These are phyloP conservation scores for Borovskyia barvae DNA, from an alignment of 208 protist genomes.

Conservation along the genomic window DNA sequence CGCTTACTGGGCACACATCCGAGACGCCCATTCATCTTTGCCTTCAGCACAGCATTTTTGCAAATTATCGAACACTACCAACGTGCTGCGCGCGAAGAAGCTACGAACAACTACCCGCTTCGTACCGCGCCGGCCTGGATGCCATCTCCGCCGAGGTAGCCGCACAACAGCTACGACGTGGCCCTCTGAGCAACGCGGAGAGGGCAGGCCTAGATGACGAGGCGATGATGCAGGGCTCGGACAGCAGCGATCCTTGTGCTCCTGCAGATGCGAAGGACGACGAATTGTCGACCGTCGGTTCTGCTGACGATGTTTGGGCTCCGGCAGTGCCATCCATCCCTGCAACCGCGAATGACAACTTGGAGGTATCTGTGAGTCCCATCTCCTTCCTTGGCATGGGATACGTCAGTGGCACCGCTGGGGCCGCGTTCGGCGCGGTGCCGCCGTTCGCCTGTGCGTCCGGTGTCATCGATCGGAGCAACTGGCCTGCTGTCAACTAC, in stretches of 20 bases:
- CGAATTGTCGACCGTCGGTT: too few relatives aligned
- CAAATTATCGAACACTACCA: slow-evolving; percentile 61
- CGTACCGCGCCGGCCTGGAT: slow-evolving; percentile 55
- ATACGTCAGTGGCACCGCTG: slow-evolving; percentile 5
- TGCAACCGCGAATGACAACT: too few relatives aligned
- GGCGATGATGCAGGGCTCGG: too few relatives aligned
- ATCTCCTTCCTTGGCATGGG: slow-evolving; percentile 22
- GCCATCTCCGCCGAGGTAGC: slow-evolving; percentile 38
- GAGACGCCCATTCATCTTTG: neutral
- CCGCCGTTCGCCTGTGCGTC: slow-evolving; percentile 1
- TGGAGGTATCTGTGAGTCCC: too few relatives aligned
- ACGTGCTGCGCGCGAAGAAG: slow-evolving; percentile 28
- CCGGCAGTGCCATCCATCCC: too few relatives aligned
- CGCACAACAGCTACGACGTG: slow-evolving; percentile 7
- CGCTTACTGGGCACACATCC: too few relatives aligned
- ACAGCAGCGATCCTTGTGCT: too few relatives aligned
- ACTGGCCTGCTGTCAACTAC: too few relatives aligned
- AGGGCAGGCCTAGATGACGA: too few relatives aligned
- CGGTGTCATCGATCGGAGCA: neutral
- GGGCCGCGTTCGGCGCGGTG: neutral
- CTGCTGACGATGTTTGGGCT: too few relatives aligned
- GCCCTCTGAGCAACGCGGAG: too few relatives aligned
- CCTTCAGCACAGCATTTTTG: slow-evolving; percentile 39
- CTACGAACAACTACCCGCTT: slow-evolving; percentile 41
- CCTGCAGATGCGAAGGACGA: too few relatives aligned